phyloP scores from a whole-genome alignment of 2,329 filamentous ascomycete species.

The Thielaviopsis populi region DNA sequence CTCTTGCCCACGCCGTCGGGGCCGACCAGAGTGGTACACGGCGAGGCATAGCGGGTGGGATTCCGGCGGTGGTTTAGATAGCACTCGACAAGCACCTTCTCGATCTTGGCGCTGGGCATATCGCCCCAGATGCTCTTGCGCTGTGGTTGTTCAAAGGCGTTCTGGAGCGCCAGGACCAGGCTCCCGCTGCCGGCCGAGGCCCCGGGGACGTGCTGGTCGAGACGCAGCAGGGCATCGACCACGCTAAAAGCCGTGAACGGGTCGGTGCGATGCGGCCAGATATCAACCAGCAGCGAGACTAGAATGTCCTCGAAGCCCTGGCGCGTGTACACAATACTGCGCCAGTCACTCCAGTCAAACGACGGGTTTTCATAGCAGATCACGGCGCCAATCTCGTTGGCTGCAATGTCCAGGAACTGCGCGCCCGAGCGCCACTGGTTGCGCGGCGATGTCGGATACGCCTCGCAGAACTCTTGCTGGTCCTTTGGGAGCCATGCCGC shows the following conservation, averaged over 20 bases:
- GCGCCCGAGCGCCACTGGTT: slow-evolving; percentile 11
- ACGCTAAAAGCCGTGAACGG: slow-evolving; percentile 6
- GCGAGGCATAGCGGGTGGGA: slow-evolving; percentile 13
- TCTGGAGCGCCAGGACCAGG: not conserved
- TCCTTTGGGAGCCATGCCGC: slow-evolving; percentile 9
- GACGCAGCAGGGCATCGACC: slow-evolving; percentile 7
- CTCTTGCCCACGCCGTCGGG: slow-evolving; percentile 15
- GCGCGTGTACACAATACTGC: slow-evolving; percentile 12
- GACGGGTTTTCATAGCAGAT: slow-evolving; percentile 13
- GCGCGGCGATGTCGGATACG: slow-evolving; percentile 4
- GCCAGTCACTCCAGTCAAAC: slow-evolving; percentile 16
- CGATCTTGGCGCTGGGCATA: slow-evolving; percentile 8
- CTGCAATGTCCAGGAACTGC: slow-evolving; percentile 15
- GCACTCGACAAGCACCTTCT: slow-evolving; percentile 4
- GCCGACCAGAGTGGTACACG: slow-evolving; percentile 11
- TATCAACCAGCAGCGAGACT: slow-evolving; percentile 6
- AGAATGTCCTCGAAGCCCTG: slow-evolving; percentile 14
- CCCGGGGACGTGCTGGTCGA: slow-evolving; percentile 4
- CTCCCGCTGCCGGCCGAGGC: not conserved
- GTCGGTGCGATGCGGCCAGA: slow-evolving; percentile 11
- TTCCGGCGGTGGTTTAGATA: slow-evolving; percentile 11
- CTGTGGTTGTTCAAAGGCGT: slow-evolving; percentile 13
- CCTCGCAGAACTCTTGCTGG: slow-evolving; percentile 4
- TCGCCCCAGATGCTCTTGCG: slow-evolving; percentile 12
- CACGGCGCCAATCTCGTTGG: slow-evolving; percentile 14